phyloP scores from a whole-genome alignment of 345 rosid genomes.

The Gossypioides kirkii region DNA sequence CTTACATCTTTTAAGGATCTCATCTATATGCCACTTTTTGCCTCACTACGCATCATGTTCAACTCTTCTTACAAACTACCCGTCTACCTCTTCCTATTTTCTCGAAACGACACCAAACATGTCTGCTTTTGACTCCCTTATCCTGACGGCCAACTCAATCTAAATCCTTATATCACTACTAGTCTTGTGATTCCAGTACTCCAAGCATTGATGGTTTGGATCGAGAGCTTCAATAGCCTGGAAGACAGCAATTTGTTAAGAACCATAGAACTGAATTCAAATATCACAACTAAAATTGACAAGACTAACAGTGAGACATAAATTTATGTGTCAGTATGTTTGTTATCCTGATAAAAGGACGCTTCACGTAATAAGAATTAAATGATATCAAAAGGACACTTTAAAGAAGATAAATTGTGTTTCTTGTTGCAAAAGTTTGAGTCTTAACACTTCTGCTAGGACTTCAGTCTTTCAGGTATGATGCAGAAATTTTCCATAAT shows the following conservation, averaged over 20 bases:
- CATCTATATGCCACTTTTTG: too few relatives aligned
- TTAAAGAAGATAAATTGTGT: background rate
- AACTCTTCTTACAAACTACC: constrained; percentile 1
- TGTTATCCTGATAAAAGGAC: background rate
- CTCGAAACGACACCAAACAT: constrained; percentile 33
- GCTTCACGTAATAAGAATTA: background rate
- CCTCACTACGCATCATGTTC: too few relatives aligned
- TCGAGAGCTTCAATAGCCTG: constrained; percentile 80
- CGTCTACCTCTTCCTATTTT: constrained; percentile 18
- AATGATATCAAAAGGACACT: background rate
- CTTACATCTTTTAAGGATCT: too few relatives aligned
- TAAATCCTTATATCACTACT: background rate
- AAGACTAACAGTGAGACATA: background rate
- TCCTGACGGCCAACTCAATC: constrained; percentile 9
- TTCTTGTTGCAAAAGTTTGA: background rate
- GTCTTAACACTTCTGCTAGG: background rate
- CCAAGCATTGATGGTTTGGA: constrained; percentile 54
- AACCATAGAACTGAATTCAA: constrained; percentile 1
- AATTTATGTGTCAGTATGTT: background rate
- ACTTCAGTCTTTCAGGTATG: background rate
- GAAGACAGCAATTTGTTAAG: constrained; percentile 11
- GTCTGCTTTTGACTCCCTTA: constrained; percentile 17
- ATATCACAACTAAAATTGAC: background rate
- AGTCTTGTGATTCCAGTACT: constrained; percentile 64
- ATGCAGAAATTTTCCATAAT: background rate